A percentile compares a stretch with the other conserved stretches of the same genome.
Conservation (phyloP, 148 eudicot genomes). For the Rhododendron henanense region DNA sequence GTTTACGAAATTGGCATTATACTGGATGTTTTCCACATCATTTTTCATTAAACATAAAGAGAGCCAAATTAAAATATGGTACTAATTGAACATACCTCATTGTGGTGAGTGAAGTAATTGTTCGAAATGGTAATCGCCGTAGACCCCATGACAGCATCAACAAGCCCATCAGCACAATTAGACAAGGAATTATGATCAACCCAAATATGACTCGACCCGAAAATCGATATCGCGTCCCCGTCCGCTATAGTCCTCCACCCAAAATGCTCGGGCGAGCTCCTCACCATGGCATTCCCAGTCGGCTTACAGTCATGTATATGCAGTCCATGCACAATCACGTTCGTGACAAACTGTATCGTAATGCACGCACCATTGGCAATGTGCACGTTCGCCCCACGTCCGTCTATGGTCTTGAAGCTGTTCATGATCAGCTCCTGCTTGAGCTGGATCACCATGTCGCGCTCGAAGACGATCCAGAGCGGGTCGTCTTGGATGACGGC, state of each 20-base stretch:
- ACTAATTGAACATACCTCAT: conserved; percentile 49
- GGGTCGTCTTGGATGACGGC: conserved; percentile 80
- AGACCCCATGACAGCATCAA: conserved; percentile 93
- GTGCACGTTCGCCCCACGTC: conserved; percentile 73
- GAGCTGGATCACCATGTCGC: conserved; percentile 73
- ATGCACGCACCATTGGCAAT: conserved; percentile 82
- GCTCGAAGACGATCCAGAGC: conserved; percentile 76
- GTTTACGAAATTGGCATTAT: not conserved
- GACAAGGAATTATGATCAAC: conserved; percentile 83
- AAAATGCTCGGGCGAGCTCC: conserved; percentile 66
- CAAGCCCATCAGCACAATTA: conserved; percentile 81
- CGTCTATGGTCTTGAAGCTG: conserved; percentile 90
- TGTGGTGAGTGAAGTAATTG: conserved; percentile 84
- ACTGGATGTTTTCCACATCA: not conserved
- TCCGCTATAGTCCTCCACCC: conserved; percentile 97
- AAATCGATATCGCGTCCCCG: conserved; percentile 76
- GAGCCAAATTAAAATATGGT: too few relatives aligned
- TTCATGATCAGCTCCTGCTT: conserved; percentile 91
- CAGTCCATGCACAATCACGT: conserved; percentile 78
- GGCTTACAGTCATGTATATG: conserved; percentile 81
- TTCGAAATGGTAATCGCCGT: conserved; percentile 86
- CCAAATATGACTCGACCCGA: conserved; percentile 88
- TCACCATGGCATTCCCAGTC: conserved; percentile 88
- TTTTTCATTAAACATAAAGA: not conserved
- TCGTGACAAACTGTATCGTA: conserved; percentile 71